Conservation (phyloP, 305 asterid genomes). For the Rubia peregrina region DNA sequence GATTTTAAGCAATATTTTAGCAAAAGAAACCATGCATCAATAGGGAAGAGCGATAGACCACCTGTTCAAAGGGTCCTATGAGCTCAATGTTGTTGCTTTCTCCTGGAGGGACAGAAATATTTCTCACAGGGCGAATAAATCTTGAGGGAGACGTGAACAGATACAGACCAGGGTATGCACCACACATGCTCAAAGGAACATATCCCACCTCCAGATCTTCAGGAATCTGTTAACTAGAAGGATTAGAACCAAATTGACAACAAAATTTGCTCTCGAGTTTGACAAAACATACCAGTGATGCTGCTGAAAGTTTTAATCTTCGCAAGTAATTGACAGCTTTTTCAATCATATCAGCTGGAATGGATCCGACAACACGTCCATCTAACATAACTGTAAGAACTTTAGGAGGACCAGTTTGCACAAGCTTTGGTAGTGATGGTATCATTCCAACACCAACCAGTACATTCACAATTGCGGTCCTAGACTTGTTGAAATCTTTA, state of each 20-base stretch:
- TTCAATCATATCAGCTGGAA: constrained; percentile 51
- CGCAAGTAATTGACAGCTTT: constrained; percentile 68
- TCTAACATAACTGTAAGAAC: constrained; percentile 77
- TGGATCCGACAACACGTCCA: constrained; percentile 80
- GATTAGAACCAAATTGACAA: background rate
- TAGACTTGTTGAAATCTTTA: constrained; percentile 60
- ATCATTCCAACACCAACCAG: constrained; percentile 72
- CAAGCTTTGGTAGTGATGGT: constrained; percentile 63
- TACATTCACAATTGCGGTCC: constrained; percentile 47
- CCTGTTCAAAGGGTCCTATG: constrained; percentile 98
- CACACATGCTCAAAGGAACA: constrained; percentile 86
- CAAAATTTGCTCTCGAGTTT: background rate
- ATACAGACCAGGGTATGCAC: constrained; percentile 87
- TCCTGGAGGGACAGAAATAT: constrained; percentile 51
- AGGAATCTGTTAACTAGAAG: constrained; percentile 56
- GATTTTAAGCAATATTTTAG: background rate
- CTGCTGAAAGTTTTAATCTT: constrained; percentile 61
- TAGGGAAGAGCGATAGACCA: constrained; percentile 10
- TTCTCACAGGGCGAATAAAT: constrained; percentile 85
- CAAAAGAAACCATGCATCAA: background rate
- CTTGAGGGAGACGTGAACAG: constrained; percentile 85
- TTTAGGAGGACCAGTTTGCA: constrained; percentile 86
- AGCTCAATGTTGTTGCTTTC: constrained; percentile 65
- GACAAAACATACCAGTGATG: constrained; percentile 40
- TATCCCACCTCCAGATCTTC: constrained; percentile 96